Evolutionary conservation across 2,329 filamentous ascomycete genomes (phyloP).

Genomic region (Diaporthe caulivora): DNA sequence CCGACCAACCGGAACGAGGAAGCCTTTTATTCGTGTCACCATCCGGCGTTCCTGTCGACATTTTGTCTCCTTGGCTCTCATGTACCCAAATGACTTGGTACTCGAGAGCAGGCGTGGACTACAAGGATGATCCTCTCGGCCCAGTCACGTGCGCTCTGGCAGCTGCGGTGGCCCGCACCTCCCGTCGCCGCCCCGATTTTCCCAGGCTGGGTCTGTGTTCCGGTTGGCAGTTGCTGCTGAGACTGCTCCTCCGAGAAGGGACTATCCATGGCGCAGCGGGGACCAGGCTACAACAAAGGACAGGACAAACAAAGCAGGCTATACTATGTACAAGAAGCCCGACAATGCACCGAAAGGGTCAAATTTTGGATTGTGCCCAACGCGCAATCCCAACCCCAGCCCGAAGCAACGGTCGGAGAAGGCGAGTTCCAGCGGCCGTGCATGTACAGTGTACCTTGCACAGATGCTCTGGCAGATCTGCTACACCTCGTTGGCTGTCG

Average conservation of each 20-base stretch:
- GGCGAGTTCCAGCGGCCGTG: conserved; percentile 16
- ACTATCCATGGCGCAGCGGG: conserved; percentile 37
- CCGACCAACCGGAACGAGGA: conserved; percentile 21
- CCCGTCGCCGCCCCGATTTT: conserved; percentile 38
- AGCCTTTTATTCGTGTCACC: conserved; percentile 10
- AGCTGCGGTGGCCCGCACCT: conserved; percentile 35
- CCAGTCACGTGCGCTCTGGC: conserved; percentile 36
- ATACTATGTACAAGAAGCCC: neutral
- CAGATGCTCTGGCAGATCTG: conserved; percentile 12
- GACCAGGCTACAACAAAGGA: conserved; percentile 19
- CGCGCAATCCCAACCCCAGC: conserved; percentile 14
- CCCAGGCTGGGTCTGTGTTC: conserved; percentile 36
- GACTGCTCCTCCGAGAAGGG: conserved; percentile 30
- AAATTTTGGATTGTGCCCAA: conserved; percentile 19
- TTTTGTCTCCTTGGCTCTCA: neutral
- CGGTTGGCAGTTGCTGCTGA: conserved; percentile 36
- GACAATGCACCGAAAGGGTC: neutral
- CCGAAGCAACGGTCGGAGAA: conserved; percentile 25
- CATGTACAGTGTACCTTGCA: conserved; percentile 6
- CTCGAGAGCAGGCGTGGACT: conserved; percentile 8
- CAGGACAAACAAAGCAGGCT: neutral
- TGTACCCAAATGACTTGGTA: conserved; percentile 6
- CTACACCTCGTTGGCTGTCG: neutral
- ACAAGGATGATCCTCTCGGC: conserved; percentile 36
- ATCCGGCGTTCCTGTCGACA: conserved; percentile 7